These are phyloP conservation scores for Tuber brumale DNA, from an alignment of 495 filamentous ascomycete genomes.

Conservation along the genomic window DNA sequence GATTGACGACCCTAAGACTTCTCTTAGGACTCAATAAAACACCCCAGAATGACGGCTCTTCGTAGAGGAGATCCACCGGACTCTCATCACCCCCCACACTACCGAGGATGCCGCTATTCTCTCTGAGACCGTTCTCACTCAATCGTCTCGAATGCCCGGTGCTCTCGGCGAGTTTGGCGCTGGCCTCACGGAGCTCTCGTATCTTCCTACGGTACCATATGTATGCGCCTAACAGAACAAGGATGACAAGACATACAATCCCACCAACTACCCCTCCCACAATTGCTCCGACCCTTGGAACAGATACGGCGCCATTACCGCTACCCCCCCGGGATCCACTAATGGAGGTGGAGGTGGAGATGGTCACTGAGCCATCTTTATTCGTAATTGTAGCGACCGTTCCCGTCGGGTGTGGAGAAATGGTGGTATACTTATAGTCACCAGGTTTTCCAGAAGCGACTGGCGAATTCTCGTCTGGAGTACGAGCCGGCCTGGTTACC, in stretches of 20 bases:
- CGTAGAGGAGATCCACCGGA: conserved; percentile 55
- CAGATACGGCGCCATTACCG: conserved; percentile 17
- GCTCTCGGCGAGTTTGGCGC: conserved; percentile 59
- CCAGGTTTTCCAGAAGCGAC: conserved; percentile 60
- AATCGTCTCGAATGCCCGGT: conserved; percentile 57
- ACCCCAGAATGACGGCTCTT: conserved; percentile 67
- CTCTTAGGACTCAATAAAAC: conserved; percentile 65
- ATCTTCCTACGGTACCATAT: conserved; percentile 37
- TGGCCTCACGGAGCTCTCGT: conserved; percentile 57
- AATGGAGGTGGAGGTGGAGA: conserved; percentile 47
- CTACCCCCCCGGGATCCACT: conserved; percentile 19
- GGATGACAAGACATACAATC: conserved; percentile 52
- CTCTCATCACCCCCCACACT: conserved; percentile 35
- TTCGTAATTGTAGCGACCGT: conserved; percentile 60
- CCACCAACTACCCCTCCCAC: conserved; percentile 60
- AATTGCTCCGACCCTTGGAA: conserved; percentile 55
- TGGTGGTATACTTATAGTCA: conserved; percentile 52
- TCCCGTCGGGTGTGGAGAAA: conserved; percentile 47
- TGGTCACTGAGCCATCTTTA: conserved; percentile 53
- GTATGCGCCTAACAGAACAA: conserved; percentile 49
- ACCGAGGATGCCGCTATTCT: conserved; percentile 33
- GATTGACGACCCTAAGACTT: conserved; percentile 66
- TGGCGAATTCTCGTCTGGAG: conserved; percentile 58
- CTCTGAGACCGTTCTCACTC: conserved; percentile 41
- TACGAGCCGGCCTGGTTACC: conserved; percentile 57